Percentiles rank a stretch among this genome's conserved stretches.
These are phyloP conservation scores for Dactylonectria macrodidyma DNA, from an alignment of 2,329 filamentous ascomycete genomes.

Conservation along the genomic window DNA sequence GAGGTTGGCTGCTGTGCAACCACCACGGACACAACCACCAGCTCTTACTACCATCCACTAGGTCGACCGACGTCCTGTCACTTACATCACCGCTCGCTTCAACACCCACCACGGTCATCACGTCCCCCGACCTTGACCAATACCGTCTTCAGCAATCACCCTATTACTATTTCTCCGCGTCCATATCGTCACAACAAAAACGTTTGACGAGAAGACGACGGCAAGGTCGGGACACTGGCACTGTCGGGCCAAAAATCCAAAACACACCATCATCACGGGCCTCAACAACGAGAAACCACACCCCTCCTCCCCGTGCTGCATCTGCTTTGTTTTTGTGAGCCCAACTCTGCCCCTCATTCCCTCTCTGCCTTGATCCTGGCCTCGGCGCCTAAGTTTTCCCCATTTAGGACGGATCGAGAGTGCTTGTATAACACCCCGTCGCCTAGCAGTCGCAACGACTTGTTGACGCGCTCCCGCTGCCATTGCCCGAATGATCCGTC, in stretches of 20 bases:
- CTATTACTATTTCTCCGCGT: constrained; percentile 17
- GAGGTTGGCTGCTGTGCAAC: constrained; percentile 26
- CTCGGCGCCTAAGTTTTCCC: background rate
- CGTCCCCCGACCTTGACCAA: constrained; percentile 4
- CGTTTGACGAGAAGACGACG: constrained; percentile 7
- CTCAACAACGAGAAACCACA: background rate
- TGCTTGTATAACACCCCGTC: constrained; percentile 4
- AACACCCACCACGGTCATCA: constrained; percentile 7
- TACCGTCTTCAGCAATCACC: constrained; percentile 6
- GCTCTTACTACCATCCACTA: constrained; percentile 14
- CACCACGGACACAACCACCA: constrained; percentile 15
- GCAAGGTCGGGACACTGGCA: constrained; percentile 1
- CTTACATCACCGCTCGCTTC: constrained; percentile 30
- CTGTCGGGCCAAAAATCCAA: background rate
- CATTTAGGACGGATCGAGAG: constrained; percentile 2
- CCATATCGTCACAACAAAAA: constrained; percentile 13
- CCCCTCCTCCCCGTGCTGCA: background rate
- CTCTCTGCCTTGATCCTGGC: background rate
- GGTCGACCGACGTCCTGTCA: constrained; percentile 18
- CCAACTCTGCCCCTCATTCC: background rate
- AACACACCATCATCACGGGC: background rate
- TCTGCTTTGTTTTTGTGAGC: background rate
- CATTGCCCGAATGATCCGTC: background rate
- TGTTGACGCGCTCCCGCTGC: constrained; percentile 5
- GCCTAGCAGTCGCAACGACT: constrained; percentile 7